Conservation (phyloP, 176 grass and related monocot genomes). For the Aegilops tauschii region DNA sequence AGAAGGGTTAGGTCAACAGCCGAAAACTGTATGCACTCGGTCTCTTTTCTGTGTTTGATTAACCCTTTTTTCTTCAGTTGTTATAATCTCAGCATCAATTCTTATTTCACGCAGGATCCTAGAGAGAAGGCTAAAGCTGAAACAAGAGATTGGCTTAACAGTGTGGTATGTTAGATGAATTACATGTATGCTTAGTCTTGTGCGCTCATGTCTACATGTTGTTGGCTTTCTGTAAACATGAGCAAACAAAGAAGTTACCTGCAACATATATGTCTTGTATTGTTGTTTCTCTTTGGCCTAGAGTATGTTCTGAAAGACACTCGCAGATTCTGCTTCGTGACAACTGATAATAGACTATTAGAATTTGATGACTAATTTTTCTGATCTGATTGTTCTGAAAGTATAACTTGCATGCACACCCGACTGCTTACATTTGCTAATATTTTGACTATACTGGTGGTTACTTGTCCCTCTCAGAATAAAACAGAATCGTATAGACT, state of each 20-base stretch:
- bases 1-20: slow-evolving; percentile 98
- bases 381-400: slow-evolving; percentile 14
- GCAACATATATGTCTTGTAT: neutral
- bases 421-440: neutral
- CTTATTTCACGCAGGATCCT: slow-evolving; percentile 64
- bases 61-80: slow-evolving; percentile 19
- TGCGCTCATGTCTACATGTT: neutral
- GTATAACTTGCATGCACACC: neutral
- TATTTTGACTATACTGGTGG: neutral
- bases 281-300: neutral
- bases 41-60: slow-evolving; percentile 29
- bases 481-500: neutral
- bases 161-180: slow-evolving; percentile 63
- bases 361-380: slow-evolving; percentile 16
- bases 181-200: neutral
- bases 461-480: slow-evolving; percentile 11
- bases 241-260: neutral
- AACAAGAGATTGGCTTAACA: slow-evolving; percentile 98
- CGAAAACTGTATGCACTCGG: slow-evolving; percentile 78
- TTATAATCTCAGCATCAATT: slow-evolving; percentile 7
- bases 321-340: neutral
- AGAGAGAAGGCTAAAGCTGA: slow-evolving; percentile 97
- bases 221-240: neutral
- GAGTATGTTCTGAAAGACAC: neutral
- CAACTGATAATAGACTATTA: neutral